phyloP scores from a whole-genome alignment of 2,329 filamentous ascomycete species.

The Pseudocercospora fuligena region DNA sequence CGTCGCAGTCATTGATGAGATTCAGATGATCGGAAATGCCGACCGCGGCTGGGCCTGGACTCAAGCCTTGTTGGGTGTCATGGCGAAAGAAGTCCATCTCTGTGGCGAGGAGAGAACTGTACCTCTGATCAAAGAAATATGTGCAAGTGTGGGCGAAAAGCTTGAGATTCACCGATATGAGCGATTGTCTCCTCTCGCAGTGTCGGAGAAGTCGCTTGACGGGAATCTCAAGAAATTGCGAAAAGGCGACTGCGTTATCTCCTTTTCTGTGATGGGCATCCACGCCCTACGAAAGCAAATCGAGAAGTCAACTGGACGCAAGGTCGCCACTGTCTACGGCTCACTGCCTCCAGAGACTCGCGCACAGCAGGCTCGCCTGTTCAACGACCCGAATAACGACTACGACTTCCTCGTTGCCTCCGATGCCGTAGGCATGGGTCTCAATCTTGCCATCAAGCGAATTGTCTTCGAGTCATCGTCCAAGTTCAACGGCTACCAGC shows the following conservation, averaged over 20 bases:
- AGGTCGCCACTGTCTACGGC: constrained; percentile 93
- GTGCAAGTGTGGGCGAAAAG: constrained; percentile 78
- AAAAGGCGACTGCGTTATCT: constrained; percentile 89
- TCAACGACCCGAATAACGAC: constrained; percentile 94
- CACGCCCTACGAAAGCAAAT: constrained; percentile 80
- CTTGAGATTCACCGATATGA: constrained; percentile 82
- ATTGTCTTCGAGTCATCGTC: constrained; percentile 80
- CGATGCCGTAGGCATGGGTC: constrained; percentile 95
- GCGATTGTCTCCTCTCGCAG: constrained; percentile 76
- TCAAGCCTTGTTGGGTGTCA: constrained; percentile 81
- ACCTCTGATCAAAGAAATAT: constrained; percentile 76
- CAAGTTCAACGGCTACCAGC: constrained; percentile 70
- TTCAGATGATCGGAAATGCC: constrained; percentile 88
- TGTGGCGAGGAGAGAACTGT: constrained; percentile 89
- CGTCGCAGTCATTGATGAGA: constrained; percentile 96
- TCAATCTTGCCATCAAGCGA: constrained; percentile 88
- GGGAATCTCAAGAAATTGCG: constrained; percentile 69
- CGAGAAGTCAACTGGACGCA: constrained; percentile 73
- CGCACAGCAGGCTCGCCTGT: constrained; percentile 85
- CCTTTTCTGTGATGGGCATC: constrained; percentile 81
- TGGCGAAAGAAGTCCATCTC: constrained; percentile 86
- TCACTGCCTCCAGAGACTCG: constrained; percentile 89
- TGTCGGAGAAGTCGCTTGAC: constrained; percentile 66
- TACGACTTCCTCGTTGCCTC: constrained; percentile 94
- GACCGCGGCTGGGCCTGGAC: constrained; percentile 95